A percentile compares a stretch with the other conserved stretches of the same genome.
Evolutionary conservation across 2,329 filamentous ascomycete genomes (phyloP).

Genomic region (Penicillium sp.): DNA sequence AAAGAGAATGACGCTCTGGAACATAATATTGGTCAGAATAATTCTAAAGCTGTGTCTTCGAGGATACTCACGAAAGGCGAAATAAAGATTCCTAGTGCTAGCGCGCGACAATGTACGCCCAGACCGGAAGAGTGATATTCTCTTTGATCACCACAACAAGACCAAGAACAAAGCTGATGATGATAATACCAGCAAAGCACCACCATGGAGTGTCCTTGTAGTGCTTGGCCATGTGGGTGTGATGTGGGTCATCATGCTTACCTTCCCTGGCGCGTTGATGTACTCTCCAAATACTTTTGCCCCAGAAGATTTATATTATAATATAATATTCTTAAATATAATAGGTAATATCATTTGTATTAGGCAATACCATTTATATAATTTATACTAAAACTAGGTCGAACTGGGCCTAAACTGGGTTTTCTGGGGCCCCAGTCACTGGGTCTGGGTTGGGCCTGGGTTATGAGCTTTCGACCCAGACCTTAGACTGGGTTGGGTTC

Average conservation of each 20-base stretch:
- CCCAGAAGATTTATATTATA: too few relatives aligned
- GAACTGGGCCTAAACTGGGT: too few relatives aligned
- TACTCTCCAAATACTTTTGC: constrained; percentile 51
- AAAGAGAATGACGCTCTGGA: constrained; percentile 53
- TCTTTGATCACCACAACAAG: constrained; percentile 32
- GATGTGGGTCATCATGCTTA: constrained; percentile 52
- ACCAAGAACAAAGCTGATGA: constrained; percentile 31
- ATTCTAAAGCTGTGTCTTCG: not conserved
- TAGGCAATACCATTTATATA: too few relatives aligned
- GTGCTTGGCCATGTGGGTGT: constrained; percentile 53
- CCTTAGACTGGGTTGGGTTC: too few relatives aligned
- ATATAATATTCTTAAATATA: too few relatives aligned
- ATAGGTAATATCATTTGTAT: too few relatives aligned
- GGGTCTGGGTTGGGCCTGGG: too few relatives aligned
- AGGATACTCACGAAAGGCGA: constrained; percentile 23
- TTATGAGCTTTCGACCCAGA: too few relatives aligned
- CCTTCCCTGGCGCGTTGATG: constrained; percentile 50
- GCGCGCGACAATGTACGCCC: constrained; percentile 36
- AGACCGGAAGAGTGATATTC: constrained; percentile 32
- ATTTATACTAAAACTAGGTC: too few relatives aligned
- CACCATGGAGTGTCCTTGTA: constrained; percentile 52
- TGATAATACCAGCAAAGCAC: constrained; percentile 33
- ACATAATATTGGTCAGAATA: constrained; percentile 2
- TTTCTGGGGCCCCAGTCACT: too few relatives aligned
- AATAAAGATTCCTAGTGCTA: constrained; percentile 30